Base-by-base conservation (phyloP, 495 filamentous ascomycete genomes). In the Neurospora discreta region DNA sequence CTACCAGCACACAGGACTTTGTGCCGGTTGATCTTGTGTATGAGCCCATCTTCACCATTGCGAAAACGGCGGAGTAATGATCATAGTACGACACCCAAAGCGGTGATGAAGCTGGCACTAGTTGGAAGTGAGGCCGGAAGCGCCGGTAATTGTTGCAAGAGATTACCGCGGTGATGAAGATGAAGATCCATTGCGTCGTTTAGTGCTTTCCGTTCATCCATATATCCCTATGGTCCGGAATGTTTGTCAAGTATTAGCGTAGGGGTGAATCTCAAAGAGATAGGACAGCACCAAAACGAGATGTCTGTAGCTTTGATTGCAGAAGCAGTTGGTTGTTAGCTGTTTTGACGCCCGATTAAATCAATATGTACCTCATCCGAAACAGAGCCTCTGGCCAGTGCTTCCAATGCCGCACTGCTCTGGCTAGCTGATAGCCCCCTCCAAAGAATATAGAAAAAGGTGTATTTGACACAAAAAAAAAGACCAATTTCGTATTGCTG, bases 401-500 rank as follows among this genome's bases (percentile, higher is more conserved):
- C 41, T 73, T 70, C 67, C 67, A 40, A 15, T 41, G 16, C 44
- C 40, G 30, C n/a, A 36, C 43, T 72, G 20, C 68, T 68, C 33
- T 41, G 42, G 33, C 52, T 71, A 36, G 15, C 33, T 33, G 33
- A 39, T 39, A 38, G 20, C 52, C 15, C 36, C 40, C 36, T 30
- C 16, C 30, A 41, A 41, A 68, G 68, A 23, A 70, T 70, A 40
- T 33, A 72, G 68, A 70, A 72, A 39, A 39, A 74, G 39, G 58
- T 39, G 71, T 40, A 65, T 70, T 68, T 8, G 71, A 68, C 68
- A 68, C n/a, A n/a, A n/a, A n/a, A 67, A 65, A 73, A 71, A 65
- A 74, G 69, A 71, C 60, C 68, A 69, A 73, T 77, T 40, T 71
- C 72, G 68, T 74, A 76, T 79, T 77, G 69, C 69, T 77, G 71